phyloP scores from a whole-genome alignment of 148 eudicot genomes.

The Rheum nobile region DNA sequence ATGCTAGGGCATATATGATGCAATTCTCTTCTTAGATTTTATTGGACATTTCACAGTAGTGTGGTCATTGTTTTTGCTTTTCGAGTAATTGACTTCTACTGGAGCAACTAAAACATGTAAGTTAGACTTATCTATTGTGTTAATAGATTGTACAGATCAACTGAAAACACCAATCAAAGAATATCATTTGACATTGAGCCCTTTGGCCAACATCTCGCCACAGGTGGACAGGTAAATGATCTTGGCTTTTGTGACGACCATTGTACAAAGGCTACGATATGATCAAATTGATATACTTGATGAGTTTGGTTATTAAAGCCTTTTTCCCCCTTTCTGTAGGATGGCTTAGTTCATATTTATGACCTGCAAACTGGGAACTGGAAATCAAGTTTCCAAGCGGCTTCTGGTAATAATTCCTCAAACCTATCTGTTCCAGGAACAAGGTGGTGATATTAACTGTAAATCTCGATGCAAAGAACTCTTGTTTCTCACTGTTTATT shows the following conservation, averaged over 20 bases:
- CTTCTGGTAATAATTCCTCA: constrained; percentile 41
- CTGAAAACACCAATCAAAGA: constrained; percentile 87
- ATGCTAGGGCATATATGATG: background rate
- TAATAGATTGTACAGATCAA: constrained; percentile 76
- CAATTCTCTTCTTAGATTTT: background rate
- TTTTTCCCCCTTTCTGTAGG: constrained; percentile 25
- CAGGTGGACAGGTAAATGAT: constrained; percentile 85
- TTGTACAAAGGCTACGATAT: background rate
- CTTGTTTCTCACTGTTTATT: constrained; percentile 6
- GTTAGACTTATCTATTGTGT: background rate
- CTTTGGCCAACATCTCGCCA: constrained; percentile 74
- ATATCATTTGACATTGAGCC: constrained; percentile 90
- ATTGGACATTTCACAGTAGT: background rate
- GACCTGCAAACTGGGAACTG: constrained; percentile 95
- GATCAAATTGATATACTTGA: background rate
- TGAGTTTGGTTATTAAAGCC: background rate
- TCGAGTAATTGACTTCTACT: background rate
- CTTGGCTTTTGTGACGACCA: background rate
- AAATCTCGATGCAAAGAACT: background rate
- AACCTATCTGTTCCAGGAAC: background rate
- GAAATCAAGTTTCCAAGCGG: constrained; percentile 87
- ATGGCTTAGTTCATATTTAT: constrained; percentile 87
- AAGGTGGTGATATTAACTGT: background rate
- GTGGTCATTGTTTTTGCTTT: background rate
- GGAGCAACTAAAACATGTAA: background rate